Percentiles rank a stretch among this genome's conserved stretches.
Conservation (phyloP, 169 alveolate genomes). For the Eimeria tenella region DNA sequence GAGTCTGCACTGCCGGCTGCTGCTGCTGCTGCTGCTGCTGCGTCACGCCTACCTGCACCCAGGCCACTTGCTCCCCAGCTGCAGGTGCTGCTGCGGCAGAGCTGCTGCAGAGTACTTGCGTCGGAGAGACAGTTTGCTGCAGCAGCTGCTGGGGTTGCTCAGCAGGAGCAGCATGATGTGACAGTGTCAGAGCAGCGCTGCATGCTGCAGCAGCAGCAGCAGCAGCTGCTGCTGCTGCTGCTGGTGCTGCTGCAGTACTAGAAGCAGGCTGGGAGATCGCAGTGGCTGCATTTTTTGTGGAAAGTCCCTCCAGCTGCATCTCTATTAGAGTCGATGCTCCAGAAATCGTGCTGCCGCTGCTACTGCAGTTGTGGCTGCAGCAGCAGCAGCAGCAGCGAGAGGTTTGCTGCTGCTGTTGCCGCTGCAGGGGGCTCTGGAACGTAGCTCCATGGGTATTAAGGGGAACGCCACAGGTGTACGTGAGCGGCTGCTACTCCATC, state of each 20-base stretch:
- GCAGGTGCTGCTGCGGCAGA: constrained; percentile 67
- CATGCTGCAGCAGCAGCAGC: constrained; percentile 74
- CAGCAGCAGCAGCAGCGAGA: constrained; percentile 73
- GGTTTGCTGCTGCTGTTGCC: constrained; percentile 68
- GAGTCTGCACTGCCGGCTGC: constrained; percentile 55
- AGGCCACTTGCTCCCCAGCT: constrained; percentile 45
- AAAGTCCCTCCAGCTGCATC: constrained; percentile 49
- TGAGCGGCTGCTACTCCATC: neutral
- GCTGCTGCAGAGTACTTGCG: constrained; percentile 12
- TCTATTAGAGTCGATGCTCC: constrained; percentile 5
- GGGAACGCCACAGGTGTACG: neutral
- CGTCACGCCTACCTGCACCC: constrained; percentile 59
- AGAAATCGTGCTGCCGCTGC: constrained; percentile 25
- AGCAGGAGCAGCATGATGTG: constrained; percentile 21
- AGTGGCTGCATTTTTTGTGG: constrained; percentile 11
- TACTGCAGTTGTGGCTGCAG: constrained; percentile 26
- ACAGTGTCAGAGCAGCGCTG: constrained; percentile 65
- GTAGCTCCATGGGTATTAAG: constrained; percentile 66
- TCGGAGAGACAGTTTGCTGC: constrained; percentile 15
- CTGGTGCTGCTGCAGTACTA: constrained; percentile 41
- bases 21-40: constrained; percentile 65
- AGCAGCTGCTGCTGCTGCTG: constrained; percentile 75
- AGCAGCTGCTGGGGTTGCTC: constrained; percentile 9
- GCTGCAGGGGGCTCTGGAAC: constrained; percentile 40
- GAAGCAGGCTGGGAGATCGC: constrained; percentile 12